Conservation (phyloP, 345 rosid genomes). For the Viola odorata region DNA sequence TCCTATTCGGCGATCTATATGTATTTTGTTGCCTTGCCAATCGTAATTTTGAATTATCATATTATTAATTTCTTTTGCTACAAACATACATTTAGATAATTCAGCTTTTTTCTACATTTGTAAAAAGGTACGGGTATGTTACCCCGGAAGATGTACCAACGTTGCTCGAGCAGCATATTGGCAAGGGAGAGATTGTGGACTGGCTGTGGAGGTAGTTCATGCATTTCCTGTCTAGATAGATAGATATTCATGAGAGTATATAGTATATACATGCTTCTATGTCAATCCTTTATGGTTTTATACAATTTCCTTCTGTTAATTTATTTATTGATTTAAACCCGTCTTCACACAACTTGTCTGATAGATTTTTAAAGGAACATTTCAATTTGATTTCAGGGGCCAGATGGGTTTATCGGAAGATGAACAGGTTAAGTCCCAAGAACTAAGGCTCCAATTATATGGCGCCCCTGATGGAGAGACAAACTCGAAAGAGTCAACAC, state of each 20-base stretch:
- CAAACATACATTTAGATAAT: background rate
- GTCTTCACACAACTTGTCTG: background rate
- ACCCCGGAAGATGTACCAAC: constrained; percentile 66
- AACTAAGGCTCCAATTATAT: constrained; percentile 45
- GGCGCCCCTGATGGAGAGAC: constrained; percentile 25
- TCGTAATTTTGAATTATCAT: background rate
- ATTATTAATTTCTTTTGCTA: constrained; percentile 1
- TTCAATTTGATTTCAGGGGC: constrained; percentile 50
- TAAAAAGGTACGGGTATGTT: constrained; percentile 76
- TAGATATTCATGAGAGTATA: background rate
- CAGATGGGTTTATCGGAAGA: constrained; percentile 80
- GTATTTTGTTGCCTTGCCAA: background rate
- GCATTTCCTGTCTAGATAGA: background rate
- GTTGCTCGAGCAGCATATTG: constrained; percentile 67
- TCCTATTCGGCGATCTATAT: constrained; percentile 5
- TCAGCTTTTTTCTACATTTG: background rate
- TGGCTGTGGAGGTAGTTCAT: constrained; percentile 68
- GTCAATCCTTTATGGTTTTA: background rate
- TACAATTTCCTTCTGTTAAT: background rate
- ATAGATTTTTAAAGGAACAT: background rate
- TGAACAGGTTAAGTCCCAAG: constrained; percentile 58
- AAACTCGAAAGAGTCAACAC: constrained; percentile 22
- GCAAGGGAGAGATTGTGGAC: constrained; percentile 71
- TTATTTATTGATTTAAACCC: background rate
- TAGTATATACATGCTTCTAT: background rate